phyloP scores from a whole-genome alignment of 2,329 filamentous ascomycete species.

The Coniochaeta hoffmannii region DNA sequence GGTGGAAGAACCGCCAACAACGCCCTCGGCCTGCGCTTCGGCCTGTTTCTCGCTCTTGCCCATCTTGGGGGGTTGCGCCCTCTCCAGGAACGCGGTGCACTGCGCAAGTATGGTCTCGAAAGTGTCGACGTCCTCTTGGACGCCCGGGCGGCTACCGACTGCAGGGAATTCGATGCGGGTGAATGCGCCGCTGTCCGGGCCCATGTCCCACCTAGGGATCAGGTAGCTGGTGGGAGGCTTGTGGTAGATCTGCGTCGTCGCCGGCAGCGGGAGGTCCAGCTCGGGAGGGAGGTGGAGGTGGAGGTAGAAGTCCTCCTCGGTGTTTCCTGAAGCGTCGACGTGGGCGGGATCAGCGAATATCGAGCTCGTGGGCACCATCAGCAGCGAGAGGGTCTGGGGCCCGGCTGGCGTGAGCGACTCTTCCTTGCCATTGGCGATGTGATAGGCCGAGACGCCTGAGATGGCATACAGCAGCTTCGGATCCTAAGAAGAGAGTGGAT shows the following conservation, averaged over 20 bases:
- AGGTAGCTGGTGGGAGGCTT: conserved; percentile 89
- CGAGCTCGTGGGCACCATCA: conserved; percentile 92
- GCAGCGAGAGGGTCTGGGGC: conserved; percentile 81
- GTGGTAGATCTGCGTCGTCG: conserved; percentile 95
- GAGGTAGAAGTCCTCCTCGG: conserved; percentile 91
- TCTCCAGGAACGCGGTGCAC: conserved; percentile 90
- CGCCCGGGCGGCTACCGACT: conserved; percentile 61
- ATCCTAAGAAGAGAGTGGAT: conserved; percentile 32
- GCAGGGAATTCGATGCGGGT: conserved; percentile 86
- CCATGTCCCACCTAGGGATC: conserved; percentile 91
- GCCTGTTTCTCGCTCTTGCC: conserved; percentile 15
- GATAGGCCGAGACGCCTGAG: conserved; percentile 82
- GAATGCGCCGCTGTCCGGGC: conserved; percentile 81
- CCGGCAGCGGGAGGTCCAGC: conserved; percentile 85
- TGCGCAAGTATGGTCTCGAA: conserved; percentile 98
- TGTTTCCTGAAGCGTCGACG: conserved; percentile 41
- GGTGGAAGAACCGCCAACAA: neutral
- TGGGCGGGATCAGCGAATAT: conserved; percentile 54
- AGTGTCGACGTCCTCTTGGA: conserved; percentile 89
- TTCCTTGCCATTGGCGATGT: conserved; percentile 83
- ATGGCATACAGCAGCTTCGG: conserved; percentile 64
- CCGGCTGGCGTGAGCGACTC: conserved; percentile 74
- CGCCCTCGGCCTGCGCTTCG: conserved; percentile 7
- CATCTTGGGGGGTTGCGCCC: conserved; percentile 54
- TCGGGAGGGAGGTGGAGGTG: conserved; percentile 92